Evolutionary conservation across 1,284 basidiomycete species (phyloP), one percentile per base, ranked within the genome.

Genomic region (Ceratobasidium theobromae): DNA sequence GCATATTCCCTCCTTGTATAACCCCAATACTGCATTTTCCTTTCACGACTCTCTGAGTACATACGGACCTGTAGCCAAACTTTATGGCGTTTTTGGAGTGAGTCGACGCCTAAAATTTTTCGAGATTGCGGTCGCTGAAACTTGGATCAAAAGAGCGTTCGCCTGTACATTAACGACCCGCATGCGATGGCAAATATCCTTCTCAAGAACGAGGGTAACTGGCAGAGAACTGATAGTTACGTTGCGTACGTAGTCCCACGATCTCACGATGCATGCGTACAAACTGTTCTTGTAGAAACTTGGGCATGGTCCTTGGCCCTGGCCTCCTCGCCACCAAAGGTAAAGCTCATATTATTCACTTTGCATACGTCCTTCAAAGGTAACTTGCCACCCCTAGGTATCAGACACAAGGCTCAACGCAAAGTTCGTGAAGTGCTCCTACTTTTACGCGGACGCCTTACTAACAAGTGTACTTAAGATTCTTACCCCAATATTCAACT

Each of bases 151-250:
- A 8, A 64, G 58, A 64, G 49, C 35, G 12, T 64, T 43, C 58
- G 58, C 8, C 35, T 64, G 1, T 64, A 64, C 21, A 16, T 64
- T 27, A 64, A 30, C 21, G 58, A 64, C 18, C 58, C 58, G 4
- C 52, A 64, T 43, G 48, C 33, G 4, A 64, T 64, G 58, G 38
- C 35, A 6, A 48, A 64, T 9, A 38, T 64, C 23, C 35, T 64
- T 1, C 48, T 52, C 12, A 64, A 52, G 35, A 48, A 64, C 27
- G 30, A 52, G 14, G 52, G 52, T 35, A 38, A 38, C 2, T 64
- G 48, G n/a, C 48, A 64, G 32, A 52, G 58, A 27, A 64, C 58
- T 52, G 58, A 64, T 11, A 62, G 57, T 46, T 62, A 62, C 16
- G 46, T 41, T 12, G 45, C 43, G 57, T 51, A 16, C 3, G 46